Percentiles rank a stretch among this genome's conserved stretches.
phyloP scores from a whole-genome alignment of 306 rosid genomes.

The Glycine tomentella region DNA sequence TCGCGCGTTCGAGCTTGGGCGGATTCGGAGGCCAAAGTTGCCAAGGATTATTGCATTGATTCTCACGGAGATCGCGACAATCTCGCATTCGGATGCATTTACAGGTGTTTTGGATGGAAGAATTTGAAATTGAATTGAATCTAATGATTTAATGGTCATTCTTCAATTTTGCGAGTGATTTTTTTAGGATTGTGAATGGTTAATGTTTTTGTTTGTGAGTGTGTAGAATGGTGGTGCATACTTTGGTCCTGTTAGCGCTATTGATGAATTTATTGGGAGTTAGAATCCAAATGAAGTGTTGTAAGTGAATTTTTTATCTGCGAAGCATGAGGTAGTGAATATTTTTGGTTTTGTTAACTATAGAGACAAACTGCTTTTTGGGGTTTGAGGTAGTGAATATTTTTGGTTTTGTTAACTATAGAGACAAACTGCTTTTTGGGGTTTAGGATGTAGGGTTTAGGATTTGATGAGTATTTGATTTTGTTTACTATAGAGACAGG shows the following conservation, averaged over 20 bases:
- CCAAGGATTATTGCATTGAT: constrained; percentile 83
- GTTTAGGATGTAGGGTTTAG: not conserved
- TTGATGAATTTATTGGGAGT: not conserved
- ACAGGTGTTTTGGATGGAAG: constrained; percentile 57
- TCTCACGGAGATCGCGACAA: constrained; percentile 83
- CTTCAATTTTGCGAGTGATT: not conserved
- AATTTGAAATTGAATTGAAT: constrained; percentile 1
- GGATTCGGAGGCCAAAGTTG: constrained; percentile 57
- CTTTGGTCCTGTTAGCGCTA: not conserved
- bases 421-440: not conserved
- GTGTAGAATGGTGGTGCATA: constrained; percentile 22
- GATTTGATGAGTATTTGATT: constrained; percentile 1
- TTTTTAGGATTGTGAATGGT: not conserved
- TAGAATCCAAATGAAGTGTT: not conserved
- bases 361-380: not conserved
- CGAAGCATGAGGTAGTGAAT: constrained; percentile 12
- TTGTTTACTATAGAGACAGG: not conserved
- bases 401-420: constrained; percentile 23
- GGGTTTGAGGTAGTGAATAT: constrained; percentile 18
- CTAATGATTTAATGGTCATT: not conserved
- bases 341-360: constrained; percentile 23
- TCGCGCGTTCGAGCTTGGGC: constrained; percentile 84
- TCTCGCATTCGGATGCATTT: constrained; percentile 75
- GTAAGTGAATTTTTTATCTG: not conserved
- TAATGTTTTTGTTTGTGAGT: constrained; percentile 22